These are phyloP conservation scores for Paraphysoderma sedebokerense DNA, from an alignment of 371 early-diverging fungal species.

Conservation along the genomic window DNA sequence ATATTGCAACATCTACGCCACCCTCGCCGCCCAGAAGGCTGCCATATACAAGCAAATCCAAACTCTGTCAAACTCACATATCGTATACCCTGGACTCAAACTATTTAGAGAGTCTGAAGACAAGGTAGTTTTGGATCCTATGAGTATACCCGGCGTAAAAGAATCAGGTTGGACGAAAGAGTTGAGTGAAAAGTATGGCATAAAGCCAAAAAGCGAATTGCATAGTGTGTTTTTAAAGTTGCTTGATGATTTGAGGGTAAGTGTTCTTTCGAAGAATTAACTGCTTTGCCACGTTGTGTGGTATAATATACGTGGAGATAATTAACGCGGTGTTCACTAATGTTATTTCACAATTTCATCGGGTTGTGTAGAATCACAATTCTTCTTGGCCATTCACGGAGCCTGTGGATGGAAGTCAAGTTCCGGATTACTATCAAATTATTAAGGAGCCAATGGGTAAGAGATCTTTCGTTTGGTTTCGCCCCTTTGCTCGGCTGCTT, in stretches of 20 bases:
- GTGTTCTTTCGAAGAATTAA: background rate
- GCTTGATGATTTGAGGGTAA: slow-evolving; percentile 15
- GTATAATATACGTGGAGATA: no score
- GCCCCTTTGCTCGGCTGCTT: background rate
- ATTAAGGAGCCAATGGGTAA: slow-evolving; percentile 98
- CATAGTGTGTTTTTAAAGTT: slow-evolving; percentile 18
- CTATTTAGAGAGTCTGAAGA: slow-evolving; percentile 32
- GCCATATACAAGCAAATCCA: slow-evolving; percentile 71
- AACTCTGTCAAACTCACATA: slow-evolving; percentile 45
- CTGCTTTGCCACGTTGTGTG: no score
- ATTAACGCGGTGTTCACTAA: no score
- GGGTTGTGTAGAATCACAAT: slow-evolving; percentile 27
- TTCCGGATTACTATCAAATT: slow-evolving; percentile 90
- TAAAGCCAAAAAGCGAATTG: slow-evolving; percentile 8
- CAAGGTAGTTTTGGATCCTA: slow-evolving; percentile 21
- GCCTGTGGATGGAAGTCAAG: slow-evolving; percentile 83
- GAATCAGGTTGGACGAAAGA: slow-evolving; percentile 88
- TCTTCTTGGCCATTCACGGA: slow-evolving; percentile 95
- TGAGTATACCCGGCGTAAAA: slow-evolving; percentile 53
- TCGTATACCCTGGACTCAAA: slow-evolving; percentile 59
- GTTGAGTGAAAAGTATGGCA: slow-evolving; percentile 28
- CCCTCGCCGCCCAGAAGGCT: slow-evolving; percentile 42
- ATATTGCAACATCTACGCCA: slow-evolving; percentile 33
- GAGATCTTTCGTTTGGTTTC: background rate
- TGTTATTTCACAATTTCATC: slow-evolving; percentile 14